Conservation (phyloP, 768 basidiomycete species). For the Pisolithus marmoratus region DNA sequence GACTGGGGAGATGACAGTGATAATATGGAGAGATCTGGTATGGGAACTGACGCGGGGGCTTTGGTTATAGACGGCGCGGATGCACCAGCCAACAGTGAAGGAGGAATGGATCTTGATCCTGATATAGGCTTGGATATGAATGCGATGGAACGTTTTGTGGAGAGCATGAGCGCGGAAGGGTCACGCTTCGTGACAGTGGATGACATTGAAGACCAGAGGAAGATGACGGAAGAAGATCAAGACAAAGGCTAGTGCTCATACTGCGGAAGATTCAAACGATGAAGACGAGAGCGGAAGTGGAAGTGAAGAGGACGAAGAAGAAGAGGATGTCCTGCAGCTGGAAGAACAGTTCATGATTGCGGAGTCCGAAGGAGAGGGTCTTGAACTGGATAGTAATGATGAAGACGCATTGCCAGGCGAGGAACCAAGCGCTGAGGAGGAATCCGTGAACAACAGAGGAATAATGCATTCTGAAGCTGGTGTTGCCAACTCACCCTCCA, state of each 20-base stretch:
- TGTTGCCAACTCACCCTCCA: neutral
- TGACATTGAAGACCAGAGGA: conserved; percentile 54
- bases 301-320: conserved; percentile 18
- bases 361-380: conserved; percentile 18
- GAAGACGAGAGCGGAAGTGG: conserved; percentile 18
- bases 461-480: neutral
- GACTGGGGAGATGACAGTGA: conserved; percentile 52
- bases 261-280: conserved; percentile 22
- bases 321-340: conserved; percentile 35
- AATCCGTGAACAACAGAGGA: conserved; percentile 36
- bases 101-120: conserved; percentile 62
- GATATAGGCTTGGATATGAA: conserved; percentile 43
- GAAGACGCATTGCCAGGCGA: conserved; percentile 23
- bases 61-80: conserved; percentile 22
- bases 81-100: conserved; percentile 24
- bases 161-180: conserved; percentile 45
- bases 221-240: conserved; percentile 46
- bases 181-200: conserved; percentile 54
- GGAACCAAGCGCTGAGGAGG: conserved; percentile 31
- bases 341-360: conserved; percentile 45
- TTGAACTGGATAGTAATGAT: conserved; percentile 5
- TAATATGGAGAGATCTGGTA: conserved; percentile 28
- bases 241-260: conserved; percentile 24
- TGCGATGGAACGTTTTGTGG: conserved; percentile 51
- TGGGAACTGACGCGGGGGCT: conserved; percentile 4